Conservation (phyloP, 768 basidiomycete species). For the Collybia nuda region DNA sequence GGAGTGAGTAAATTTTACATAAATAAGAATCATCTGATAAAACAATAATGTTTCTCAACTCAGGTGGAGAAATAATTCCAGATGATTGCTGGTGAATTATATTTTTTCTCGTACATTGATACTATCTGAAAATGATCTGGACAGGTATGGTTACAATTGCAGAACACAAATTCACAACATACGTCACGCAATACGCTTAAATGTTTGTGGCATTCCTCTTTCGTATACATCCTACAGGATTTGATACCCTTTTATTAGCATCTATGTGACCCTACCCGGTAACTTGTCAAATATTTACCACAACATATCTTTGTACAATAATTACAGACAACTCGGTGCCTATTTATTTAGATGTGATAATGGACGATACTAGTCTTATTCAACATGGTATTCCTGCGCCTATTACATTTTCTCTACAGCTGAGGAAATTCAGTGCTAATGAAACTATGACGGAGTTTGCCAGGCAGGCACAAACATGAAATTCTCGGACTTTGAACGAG, state of each 20-base stretch:
- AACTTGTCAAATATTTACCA: neutral
- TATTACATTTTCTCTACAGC: no score
- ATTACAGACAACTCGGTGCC: no score
- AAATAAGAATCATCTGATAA: neutral
- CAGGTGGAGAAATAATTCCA: conserved; percentile 10
- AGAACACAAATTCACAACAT: conserved; percentile 21
- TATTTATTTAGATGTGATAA: no score
- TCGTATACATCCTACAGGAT: neutral
- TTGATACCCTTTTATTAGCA: conserved; percentile 10
- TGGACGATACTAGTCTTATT: no score
- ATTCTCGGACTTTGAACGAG: no score
- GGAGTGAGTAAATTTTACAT: conserved; percentile 10
- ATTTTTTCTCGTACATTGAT: neutral
- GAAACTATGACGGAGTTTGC: no score
- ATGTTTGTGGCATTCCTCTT: conserved; percentile 16
- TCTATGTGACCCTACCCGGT: conserved; percentile 19
- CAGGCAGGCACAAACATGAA: no score
- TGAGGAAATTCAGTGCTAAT: no score
- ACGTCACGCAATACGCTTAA: conserved; percentile 22
- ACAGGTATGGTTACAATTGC: conserved; percentile 31
- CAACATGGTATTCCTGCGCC: no score
- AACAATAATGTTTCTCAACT: neutral
- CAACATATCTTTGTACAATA: no score
- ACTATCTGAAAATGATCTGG: neutral
- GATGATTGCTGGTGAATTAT: conserved; percentile 26